Percentiles rank a stretch among this genome's conserved stretches.
Conservation (phyloP, 2,329 filamentous ascomycete species). For the Emmonsia crescens region DNA sequence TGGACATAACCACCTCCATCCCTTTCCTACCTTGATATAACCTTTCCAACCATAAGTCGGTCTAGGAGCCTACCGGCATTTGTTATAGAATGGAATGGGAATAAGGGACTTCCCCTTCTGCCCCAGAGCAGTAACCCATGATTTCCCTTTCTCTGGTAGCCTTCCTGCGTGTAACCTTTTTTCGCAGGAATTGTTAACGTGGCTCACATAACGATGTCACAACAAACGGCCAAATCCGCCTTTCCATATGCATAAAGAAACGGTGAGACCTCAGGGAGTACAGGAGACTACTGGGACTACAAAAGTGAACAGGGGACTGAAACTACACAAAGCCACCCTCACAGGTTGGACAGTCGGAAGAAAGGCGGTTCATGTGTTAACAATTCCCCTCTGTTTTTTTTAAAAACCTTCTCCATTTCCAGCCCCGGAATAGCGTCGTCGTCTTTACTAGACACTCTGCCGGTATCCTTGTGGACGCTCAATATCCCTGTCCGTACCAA, state of each 20-base stretch:
- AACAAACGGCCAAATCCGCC: constrained; percentile 1
- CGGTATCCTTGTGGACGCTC: background rate
- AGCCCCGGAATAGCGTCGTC: background rate
- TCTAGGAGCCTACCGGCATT: background rate
- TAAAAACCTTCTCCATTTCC: background rate
- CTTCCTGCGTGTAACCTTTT: constrained; percentile 1
- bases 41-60: background rate
- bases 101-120: background rate
- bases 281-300: background rate
- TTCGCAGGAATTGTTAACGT: constrained; percentile 1
- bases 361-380: background rate
- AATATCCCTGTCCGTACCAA: background rate
- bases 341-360: background rate
- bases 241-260: constrained; percentile 3
- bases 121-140: background rate
- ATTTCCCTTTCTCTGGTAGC: background rate
- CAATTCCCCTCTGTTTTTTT: background rate
- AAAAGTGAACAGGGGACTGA: background rate
- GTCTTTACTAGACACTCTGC: background rate
- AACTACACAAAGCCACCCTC: background rate
- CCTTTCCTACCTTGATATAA: background rate
- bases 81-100: background rate
- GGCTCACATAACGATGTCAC: constrained; percentile 2
- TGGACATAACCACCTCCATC: background rate
- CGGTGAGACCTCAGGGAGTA: constrained; percentile 1